Conservation (phyloP, 1,139 yeast genomes). For the Blastobotrys illinoisensis region DNA sequence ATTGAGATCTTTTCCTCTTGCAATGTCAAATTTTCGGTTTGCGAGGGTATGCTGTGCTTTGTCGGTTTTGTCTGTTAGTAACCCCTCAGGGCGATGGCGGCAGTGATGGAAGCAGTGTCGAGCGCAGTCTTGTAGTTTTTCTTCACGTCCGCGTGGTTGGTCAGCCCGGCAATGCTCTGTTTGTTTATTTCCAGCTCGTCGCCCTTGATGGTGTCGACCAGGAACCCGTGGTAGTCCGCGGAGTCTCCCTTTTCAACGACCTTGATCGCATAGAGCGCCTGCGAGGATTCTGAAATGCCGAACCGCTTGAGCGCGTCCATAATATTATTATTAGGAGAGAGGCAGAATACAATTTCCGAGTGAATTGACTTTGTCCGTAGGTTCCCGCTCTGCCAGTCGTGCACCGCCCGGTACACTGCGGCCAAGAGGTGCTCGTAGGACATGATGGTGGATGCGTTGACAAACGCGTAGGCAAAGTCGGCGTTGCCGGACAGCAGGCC, state of each 20-base stretch:
- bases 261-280: constrained; percentile 36
- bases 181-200: constrained; percentile 32
- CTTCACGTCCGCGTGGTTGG: constrained; percentile 36
- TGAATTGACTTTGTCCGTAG: constrained; percentile 47
- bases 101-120: background rate
- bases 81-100: background rate
- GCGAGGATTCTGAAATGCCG: constrained; percentile 40
- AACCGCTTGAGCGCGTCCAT: constrained; percentile 44
- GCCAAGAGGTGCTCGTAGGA: constrained; percentile 46
- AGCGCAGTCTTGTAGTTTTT: constrained; percentile 17
- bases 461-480: constrained; percentile 43
- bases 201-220: constrained; percentile 14
- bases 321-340: constrained; percentile 48
- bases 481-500: constrained; percentile 35
- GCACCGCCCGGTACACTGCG: constrained; percentile 45
- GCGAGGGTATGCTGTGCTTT: too few relatives aligned
- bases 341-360: constrained; percentile 48
- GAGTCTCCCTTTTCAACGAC: constrained; percentile 21
- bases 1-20: too few relatives aligned
- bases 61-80: background rate
- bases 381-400: constrained; percentile 38
- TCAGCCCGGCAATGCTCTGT: constrained; percentile 26
- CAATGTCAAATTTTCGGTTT: too few relatives aligned
- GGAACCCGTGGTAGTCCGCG: constrained; percentile 8
- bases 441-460: constrained; percentile 41